Evolutionary conservation across 2,329 filamentous ascomycete species (phyloP).

Genomic region (Fusarium nematophilum): DNA sequence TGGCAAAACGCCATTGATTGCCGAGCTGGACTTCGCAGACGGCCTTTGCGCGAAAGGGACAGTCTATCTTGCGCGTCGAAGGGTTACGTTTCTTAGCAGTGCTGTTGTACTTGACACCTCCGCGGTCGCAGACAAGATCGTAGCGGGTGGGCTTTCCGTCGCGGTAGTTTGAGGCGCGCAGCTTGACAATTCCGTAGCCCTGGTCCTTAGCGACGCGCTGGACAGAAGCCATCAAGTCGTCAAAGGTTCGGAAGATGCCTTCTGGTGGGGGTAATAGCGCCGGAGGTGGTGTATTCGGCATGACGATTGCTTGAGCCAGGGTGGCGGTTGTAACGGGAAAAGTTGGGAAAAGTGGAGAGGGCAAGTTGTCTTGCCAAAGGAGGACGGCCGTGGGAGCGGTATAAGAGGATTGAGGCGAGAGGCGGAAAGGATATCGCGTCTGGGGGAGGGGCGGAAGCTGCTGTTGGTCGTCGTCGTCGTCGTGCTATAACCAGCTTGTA

Average conservation of each 20-base stretch:
- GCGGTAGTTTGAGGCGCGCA: conserved; percentile 72
- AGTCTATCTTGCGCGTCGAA: conserved; percentile 72
- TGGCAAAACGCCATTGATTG: conserved; percentile 73
- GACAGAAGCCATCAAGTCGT: conserved; percentile 67
- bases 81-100: conserved; percentile 74
- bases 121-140: conserved; percentile 71
- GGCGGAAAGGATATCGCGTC: conserved; percentile 34
- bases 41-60: conserved; percentile 71
- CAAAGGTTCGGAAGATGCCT: conserved; percentile 69
- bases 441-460: conserved; percentile 22
- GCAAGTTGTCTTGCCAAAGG: conserved; percentile 25
- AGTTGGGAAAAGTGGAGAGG: conserved; percentile 42
- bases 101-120: conserved; percentile 73
- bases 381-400: conserved; percentile 15
- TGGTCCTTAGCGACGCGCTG: conserved; percentile 71
- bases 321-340: conserved; percentile 46
- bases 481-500: conserved; percentile 21
- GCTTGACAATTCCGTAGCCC: conserved; percentile 71
- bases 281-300: conserved; percentile 61
- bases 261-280: conserved; percentile 67
- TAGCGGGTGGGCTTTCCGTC: conserved; percentile 72
- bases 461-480: conserved; percentile 37
- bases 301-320: conserved; percentile 51
- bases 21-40: conserved; percentile 72
- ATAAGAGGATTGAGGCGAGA: conserved; percentile 16